Evolutionary conservation across 192 early-diverging fungal genomes (phyloP).

Genomic region (Backusella luteola): DNA sequence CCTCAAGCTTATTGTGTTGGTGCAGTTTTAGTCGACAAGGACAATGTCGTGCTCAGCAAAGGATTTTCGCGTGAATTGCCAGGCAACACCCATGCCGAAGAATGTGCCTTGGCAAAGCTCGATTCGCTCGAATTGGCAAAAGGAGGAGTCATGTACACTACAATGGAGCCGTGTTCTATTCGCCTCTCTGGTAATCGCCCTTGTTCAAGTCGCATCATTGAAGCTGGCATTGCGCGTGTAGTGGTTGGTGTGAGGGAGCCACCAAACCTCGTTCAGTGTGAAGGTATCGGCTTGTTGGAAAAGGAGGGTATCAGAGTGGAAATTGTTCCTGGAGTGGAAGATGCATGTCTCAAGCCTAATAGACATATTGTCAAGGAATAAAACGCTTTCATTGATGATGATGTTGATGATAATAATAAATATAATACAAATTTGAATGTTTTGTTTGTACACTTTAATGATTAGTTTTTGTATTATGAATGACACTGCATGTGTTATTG

Average conservation of each 20-base stretch:
- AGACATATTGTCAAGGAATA: constrained; percentile 46
- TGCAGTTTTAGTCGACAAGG: constrained; percentile 58
- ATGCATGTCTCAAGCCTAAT: constrained; percentile 74
- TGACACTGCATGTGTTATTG: no score
- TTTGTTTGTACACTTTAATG: no score
- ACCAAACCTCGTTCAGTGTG: constrained; percentile 79
- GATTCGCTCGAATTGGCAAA: constrained; percentile 13
- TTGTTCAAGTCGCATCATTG: constrained; percentile 76
- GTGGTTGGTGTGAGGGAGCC: constrained; percentile 91
- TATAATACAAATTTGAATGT: no score
- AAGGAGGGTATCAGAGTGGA: constrained; percentile 75
- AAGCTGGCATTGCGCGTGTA: constrained; percentile 65
- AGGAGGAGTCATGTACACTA: constrained; percentile 83
- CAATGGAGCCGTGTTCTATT: constrained; percentile 94
- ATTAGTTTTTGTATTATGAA: no score
- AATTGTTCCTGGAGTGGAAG: constrained; percentile 67
- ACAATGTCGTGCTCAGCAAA: constrained; percentile 63
- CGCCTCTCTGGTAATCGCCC: constrained; percentile 69
- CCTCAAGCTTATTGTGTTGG: constrained; percentile 92
- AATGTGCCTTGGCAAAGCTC: constrained; percentile 84
- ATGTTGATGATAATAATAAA: no score
- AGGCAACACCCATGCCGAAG: constrained; percentile 97
- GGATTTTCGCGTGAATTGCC: constrained; percentile 93
- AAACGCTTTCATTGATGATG: neutral
- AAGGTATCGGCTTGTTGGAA: constrained; percentile 66